Evolutionary conservation across 2,329 filamentous ascomycete genomes (phyloP), one percentile per base, ranked within the genome.

Genomic region (Colletotrichum echinochloae): DNA sequence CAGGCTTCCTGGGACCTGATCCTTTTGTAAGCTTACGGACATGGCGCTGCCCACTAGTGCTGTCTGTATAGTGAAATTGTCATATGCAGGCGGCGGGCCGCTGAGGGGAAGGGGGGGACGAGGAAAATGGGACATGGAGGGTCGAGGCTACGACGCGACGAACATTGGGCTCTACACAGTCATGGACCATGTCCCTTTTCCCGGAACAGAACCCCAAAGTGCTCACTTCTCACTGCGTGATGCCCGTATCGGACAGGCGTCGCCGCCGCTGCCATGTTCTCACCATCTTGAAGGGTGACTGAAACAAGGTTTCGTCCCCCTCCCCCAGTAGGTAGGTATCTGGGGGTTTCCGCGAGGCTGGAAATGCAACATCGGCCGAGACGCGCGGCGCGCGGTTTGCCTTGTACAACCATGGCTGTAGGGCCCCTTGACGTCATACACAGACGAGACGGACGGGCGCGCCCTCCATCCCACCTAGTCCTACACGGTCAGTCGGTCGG

Each of bases 191-290:
- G n/a, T n/a, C n/a, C n/a, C n/a, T n/a, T n/a, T n/a, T n/a, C n/a
- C n/a, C n/a, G n/a, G n/a, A n/a, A n/a, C n/a, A n/a, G n/a, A n/a
- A n/a, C n/a, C 8, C 39, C n/a, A 46, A 20, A 12, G n/a, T 44
- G 46, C 55, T 48, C 41, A 59, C 41, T 0, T 12, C 12, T 30
- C 9, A 48, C 28, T 5, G 18, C 26, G 28, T 16, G 39, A 70
- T 70, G 62, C 62, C 66, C 66, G 66, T 46, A 55, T 70, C 66
- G 48, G 66, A 70, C 66, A 55, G 66, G 18, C 28, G 46, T 23
- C 16, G 4, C 26, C 11, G 18, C 18, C 35, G 20, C n/a, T 6
- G 11, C n/a, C n/a, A 26, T 26, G 44, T 14, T 48, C n/a, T 11
- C 11, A 1, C n/a, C n/a, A 26, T 48, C 11, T 26, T 26, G n/a